A percentile compares a stretch with the other conserved stretches of the same genome.
These are phyloP conservation scores for Myrica gale DNA, from an alignment of 306 rosid genomes.

Conservation along the genomic window DNA sequence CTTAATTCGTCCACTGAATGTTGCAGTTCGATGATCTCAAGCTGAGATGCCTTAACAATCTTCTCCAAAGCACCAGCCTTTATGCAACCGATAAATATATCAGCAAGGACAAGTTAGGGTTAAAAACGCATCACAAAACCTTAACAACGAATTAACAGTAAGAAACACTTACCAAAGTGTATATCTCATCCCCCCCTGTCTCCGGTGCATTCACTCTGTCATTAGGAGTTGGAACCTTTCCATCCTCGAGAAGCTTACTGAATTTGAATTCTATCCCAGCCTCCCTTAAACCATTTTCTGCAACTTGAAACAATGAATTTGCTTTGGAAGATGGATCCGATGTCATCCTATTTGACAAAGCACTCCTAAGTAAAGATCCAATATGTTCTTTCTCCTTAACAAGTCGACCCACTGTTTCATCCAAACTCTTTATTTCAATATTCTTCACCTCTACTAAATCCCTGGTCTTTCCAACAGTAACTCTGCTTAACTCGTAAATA, in stretches of 20 bases:
- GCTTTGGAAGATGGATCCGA: slow-evolving; percentile 53
- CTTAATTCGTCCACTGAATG: slow-evolving; percentile 73
- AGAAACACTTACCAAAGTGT: slow-evolving; percentile 56
- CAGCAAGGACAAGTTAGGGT: slow-evolving; percentile 13
- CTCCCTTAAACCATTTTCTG: slow-evolving; percentile 86
- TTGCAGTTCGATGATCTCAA: slow-evolving; percentile 86
- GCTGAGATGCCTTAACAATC: slow-evolving; percentile 88
- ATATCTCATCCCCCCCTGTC: slow-evolving; percentile 74
- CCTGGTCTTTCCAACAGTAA: slow-evolving; percentile 61
- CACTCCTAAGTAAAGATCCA: slow-evolving; percentile 87
- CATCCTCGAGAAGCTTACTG: slow-evolving; percentile 65
- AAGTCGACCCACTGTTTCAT: slow-evolving; percentile 63
- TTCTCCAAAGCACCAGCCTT: slow-evolving; percentile 97
- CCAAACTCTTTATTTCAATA: slow-evolving; percentile 57
- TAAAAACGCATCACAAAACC: slow-evolving; percentile 13
- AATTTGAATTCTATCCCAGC: slow-evolving; percentile 90
- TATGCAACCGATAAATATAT: slow-evolving; percentile 28
- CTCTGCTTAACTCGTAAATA: slow-evolving; percentile 56
- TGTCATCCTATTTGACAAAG: slow-evolving; percentile 64
- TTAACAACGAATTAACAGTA: slow-evolving; percentile 19
- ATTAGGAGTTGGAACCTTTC: slow-evolving; percentile 36
- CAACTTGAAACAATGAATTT: slow-evolving; percentile 69
- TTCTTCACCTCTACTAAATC: slow-evolving; percentile 64
- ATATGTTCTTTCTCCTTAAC: slow-evolving; percentile 85
- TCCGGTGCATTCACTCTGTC: slow-evolving; percentile 38